These are phyloP conservation scores for Arctostaphylos glauca DNA, from an alignment of 148 eudicot genomes.

Conservation along the genomic window DNA sequence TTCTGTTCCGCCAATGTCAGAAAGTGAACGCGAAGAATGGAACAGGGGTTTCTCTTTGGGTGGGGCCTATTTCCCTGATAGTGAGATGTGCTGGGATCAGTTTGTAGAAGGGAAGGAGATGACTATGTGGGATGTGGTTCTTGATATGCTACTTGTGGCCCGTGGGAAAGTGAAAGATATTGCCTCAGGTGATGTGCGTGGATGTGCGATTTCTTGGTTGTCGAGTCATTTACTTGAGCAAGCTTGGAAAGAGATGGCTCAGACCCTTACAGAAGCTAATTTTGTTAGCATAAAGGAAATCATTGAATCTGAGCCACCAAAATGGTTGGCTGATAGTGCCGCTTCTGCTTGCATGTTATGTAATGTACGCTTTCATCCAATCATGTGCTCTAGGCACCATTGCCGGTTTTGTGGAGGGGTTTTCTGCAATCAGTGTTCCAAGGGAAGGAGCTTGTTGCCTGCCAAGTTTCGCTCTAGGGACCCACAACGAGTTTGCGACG, in stretches of 20 bases:
- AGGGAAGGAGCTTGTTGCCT: slow-evolving; percentile 61
- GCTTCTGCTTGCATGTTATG: slow-evolving; percentile 60
- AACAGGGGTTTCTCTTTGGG: slow-evolving; percentile 35
- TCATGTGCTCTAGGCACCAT: slow-evolving; percentile 60
- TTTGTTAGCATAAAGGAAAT: slow-evolving; percentile 38
- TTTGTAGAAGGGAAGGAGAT: slow-evolving; percentile 57
- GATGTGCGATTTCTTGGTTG: slow-evolving; percentile 35
- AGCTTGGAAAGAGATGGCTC: slow-evolving; percentile 66
- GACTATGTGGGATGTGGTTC: slow-evolving; percentile 76
- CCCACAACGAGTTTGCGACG: slow-evolving; percentile 58
- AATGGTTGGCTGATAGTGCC: slow-evolving; percentile 59
- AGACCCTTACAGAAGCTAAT: slow-evolving; percentile 53
- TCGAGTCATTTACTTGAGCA: slow-evolving; percentile 42
- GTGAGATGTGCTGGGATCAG: slow-evolving; percentile 59
- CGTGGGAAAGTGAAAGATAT: slow-evolving; percentile 60
- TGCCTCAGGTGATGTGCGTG: slow-evolving; percentile 52
- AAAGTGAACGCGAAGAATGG: slow-evolving; percentile 46
- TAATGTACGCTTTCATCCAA: slow-evolving; percentile 48
- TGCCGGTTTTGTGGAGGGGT: slow-evolving; percentile 65
- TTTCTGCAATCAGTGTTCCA: slow-evolving; percentile 53
- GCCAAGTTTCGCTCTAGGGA: slow-evolving; percentile 39
- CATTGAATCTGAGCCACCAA: slow-evolving; percentile 53
- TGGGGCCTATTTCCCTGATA: slow-evolving; percentile 53
- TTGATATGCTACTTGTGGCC: slow-evolving; percentile 53
- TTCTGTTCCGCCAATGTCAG: slow-evolving; percentile 57